phyloP scores from a whole-genome alignment of 768 basidiomycete species.

The Suillus spraguei region DNA sequence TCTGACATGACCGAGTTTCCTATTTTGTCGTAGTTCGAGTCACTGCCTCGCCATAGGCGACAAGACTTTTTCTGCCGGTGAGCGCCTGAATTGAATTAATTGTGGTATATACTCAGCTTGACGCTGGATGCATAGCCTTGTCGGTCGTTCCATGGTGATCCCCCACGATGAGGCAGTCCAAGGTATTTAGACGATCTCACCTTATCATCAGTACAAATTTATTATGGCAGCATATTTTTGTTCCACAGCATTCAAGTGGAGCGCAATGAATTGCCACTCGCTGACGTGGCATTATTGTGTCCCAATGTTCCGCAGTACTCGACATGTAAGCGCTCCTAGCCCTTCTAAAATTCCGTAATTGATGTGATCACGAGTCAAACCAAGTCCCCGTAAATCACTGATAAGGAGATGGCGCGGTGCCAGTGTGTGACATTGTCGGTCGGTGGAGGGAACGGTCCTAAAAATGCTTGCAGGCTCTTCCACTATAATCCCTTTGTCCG shows the following conservation, averaged over 20 bases:
- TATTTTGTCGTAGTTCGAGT: background rate
- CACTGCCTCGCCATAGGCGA: background rate
- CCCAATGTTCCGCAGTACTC: constrained; percentile 5
- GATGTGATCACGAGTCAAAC: background rate
- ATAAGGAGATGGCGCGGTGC: background rate
- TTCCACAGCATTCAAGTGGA: background rate
- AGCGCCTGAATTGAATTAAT: background rate
- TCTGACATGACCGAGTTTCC: background rate
- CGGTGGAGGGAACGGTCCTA: background rate
- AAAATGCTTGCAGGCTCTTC: background rate
- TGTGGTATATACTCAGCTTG: background rate
- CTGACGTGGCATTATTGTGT: background rate
- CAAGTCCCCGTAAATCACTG: background rate
- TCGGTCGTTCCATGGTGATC: background rate
- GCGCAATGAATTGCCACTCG: background rate
- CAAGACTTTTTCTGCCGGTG: background rate
- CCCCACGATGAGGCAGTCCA: background rate
- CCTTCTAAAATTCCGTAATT: constrained; percentile 1
- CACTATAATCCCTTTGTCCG: background rate
- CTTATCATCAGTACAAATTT: background rate
- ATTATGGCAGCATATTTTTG: too few species aligned
- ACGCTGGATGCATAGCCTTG: background rate
- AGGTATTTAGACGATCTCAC: background rate
- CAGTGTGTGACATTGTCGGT: background rate
- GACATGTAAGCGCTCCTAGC: background rate